These are phyloP conservation scores for Eucalyptus caleyi DNA, from an alignment of 345 rosid species.

Conservation along the genomic window DNA sequence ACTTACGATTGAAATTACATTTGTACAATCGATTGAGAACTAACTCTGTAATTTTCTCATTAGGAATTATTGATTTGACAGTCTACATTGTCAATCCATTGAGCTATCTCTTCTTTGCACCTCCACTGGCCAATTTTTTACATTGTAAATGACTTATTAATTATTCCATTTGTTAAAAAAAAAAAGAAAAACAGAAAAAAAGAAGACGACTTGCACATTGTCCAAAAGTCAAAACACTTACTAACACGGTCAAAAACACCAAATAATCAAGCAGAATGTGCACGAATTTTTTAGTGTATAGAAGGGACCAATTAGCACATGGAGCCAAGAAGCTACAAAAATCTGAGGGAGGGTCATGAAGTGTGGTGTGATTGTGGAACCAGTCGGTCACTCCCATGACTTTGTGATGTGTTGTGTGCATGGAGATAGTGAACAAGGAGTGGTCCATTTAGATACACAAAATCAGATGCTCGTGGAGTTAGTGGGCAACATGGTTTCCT, in stretches of 20 bases:
- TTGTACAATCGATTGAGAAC: neutral
- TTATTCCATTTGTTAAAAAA: neutral
- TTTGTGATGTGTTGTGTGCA: neutral
- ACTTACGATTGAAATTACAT: neutral
- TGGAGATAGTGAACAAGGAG: neutral
- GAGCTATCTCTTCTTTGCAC: neutral
- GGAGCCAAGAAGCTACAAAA: neutral
- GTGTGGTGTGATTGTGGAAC: neutral
- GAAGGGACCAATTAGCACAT: constrained; percentile 5
- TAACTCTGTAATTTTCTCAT: neutral
- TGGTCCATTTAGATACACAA: neutral
- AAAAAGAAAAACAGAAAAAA: neutral
- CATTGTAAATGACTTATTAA: neutral
- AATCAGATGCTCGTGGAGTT: neutral
- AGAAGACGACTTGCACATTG: neutral
- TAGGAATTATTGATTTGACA: neutral
- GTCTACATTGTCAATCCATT: neutral
- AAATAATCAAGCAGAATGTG: neutral
- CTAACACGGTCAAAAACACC: neutral
- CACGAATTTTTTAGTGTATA: neutral
- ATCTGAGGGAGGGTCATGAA: neutral
- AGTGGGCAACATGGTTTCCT: neutral
- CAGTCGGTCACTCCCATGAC: neutral
- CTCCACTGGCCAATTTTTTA: neutral
- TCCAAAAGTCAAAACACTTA: neutral